Base-by-base conservation (phyloP, 768 basidiomycete genomes). In the Tylopilus subfusipes region DNA sequence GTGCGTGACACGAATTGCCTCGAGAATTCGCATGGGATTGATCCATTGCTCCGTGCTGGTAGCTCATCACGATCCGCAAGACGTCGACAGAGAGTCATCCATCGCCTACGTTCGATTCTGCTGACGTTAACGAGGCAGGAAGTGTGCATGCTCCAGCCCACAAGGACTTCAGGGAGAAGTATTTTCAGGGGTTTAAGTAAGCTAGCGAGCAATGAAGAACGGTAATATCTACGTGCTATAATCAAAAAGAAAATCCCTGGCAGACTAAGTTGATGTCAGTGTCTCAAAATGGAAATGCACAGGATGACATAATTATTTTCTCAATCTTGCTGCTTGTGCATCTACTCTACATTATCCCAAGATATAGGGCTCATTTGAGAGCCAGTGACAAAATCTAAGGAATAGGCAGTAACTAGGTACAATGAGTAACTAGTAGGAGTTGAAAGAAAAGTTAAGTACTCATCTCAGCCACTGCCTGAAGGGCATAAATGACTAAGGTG, bases 21-120 rank as follows among this genome's bases (percentile, higher is more conserved):
- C 48, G 6, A 34, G 34, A 49, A 30, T 38, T 16, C n/a, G 18
- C 33, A 22, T 46, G 22, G 18, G 42, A 36, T 49, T 59, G 36
- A 63, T 39, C 16, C 16, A 14, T 33, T 31, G 21, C 21, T 40
- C 18, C 12, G n/a, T 38, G 38, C 12, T n/a, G n/a, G 40, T 62
- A 96, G 93, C 77, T 99, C 18, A 90, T 98, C 50, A 98, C 96
- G 9, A 87, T 98, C 67, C 83, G 83, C 51, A 98, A 96, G 71
- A 75, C 68, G 3, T 78, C 80, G 8, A 53, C 71, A 11, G 58
- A 68, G 36, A 64, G 64, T 31, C 82, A 77, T 59, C 71, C 77
- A 1, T 78, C 79, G 0, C 88, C 88, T 4, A 71, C 73, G 3
- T 89, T 90, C 58, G 76, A 78, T 33, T 60, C 67, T 30, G 38